Base-by-base conservation (phyloP, 495 filamentous ascomycete species). In the Hypoxylon lienhwacheense region DNA sequence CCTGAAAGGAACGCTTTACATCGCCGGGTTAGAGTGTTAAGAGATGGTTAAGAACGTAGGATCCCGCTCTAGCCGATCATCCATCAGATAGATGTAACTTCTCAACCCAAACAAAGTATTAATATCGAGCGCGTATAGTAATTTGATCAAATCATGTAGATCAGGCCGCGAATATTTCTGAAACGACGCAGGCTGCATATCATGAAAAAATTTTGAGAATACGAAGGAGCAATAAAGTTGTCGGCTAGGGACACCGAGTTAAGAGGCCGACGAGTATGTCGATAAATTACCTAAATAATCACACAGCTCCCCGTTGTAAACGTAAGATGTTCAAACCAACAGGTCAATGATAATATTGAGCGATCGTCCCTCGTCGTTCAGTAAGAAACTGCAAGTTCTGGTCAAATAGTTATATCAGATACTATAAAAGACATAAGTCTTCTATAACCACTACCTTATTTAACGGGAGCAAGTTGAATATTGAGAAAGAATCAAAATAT, bases 51-150 rank as follows among this genome's bases (percentile, higher is more conserved):
- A 33, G 32, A 14, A 45, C 32, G 28, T 31, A 53, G 15, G 42
- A 55, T 43, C 37, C 55, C 43, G 37, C 16, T 16, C 19, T 8
- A 53, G 36, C 31, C 43, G 48, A 53, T n/a, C n/a, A n/a, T 16
- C 42, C 17, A 35, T 40, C 32, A 49, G 25, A 53, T 48, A 35
- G 32, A 45, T 48, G 42, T 42, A 26, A 43, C 42, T 52, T 47
- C 31, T 10, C 43, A 14, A 12, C 32, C 12, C 11, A 4, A 6
- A 32, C 26, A 19, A 39, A 39, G 35, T 20, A 24, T 39, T 14
- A 16, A 34, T 33, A 28, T 21, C 10, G 22, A 17, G 21, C 6
- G 16, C 36, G 2, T 29, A 37, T 24, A 42, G 48, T 22, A 31
- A 15, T 44, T 34, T 33, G 24, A 24, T n/a, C n/a, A n/a, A n/a